Percentiles rank a stretch among this genome's conserved stretches.
phyloP scores from a whole-genome alignment of 176 grass and related monocot genomes.

The Cymbopogon citratus region DNA sequence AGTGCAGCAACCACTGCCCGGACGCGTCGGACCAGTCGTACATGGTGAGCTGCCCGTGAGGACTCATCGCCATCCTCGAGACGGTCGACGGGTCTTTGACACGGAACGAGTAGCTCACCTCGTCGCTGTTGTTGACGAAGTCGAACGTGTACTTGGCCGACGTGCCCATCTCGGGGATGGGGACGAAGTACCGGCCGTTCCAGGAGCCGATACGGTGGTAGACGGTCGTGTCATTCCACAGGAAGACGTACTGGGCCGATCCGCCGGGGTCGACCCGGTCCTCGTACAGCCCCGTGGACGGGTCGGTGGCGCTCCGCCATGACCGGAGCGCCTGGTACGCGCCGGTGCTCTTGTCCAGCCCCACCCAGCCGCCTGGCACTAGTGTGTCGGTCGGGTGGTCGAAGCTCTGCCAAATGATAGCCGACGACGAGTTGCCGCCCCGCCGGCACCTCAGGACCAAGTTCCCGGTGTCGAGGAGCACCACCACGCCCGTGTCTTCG shows the following conservation, averaged over 20 bases:
- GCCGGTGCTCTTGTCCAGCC: slow-evolving; percentile 42
- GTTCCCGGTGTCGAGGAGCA: slow-evolving; percentile 57
- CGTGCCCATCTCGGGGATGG: slow-evolving; percentile 30
- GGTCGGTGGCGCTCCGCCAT: slow-evolving; percentile 33
- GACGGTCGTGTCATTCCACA: too few relatives aligned
- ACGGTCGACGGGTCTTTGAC: background rate
- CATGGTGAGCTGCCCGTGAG: slow-evolving; percentile 32
- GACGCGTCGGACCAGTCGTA: slow-evolving; percentile 28
- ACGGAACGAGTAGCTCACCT: slow-evolving; percentile 27
- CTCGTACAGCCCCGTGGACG: slow-evolving; percentile 16
- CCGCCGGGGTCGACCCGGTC: slow-evolving; percentile 35
- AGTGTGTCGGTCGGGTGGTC: slow-evolving; percentile 51
- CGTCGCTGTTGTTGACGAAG: slow-evolving; percentile 1
- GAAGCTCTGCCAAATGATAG: slow-evolving; percentile 57
- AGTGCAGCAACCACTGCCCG: slow-evolving; percentile 44
- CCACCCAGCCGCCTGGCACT: slow-evolving; percentile 43
- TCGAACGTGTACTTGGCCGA: slow-evolving; percentile 18
- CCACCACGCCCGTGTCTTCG: slow-evolving; percentile 12
- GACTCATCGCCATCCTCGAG: slow-evolving; percentile 39
- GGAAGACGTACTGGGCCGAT: slow-evolving; percentile 21
- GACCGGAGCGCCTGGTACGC: slow-evolving; percentile 36
- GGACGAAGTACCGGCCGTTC: slow-evolving; percentile 22
- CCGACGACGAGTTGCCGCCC: slow-evolving; percentile 6
- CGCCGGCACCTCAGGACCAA: slow-evolving; percentile 18
- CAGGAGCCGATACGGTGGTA: background rate